Percentiles rank a stretch among this genome's conserved stretches.
Evolutionary conservation across 306 rosid species (phyloP).

Genomic region (Casuarina glauca): DNA sequence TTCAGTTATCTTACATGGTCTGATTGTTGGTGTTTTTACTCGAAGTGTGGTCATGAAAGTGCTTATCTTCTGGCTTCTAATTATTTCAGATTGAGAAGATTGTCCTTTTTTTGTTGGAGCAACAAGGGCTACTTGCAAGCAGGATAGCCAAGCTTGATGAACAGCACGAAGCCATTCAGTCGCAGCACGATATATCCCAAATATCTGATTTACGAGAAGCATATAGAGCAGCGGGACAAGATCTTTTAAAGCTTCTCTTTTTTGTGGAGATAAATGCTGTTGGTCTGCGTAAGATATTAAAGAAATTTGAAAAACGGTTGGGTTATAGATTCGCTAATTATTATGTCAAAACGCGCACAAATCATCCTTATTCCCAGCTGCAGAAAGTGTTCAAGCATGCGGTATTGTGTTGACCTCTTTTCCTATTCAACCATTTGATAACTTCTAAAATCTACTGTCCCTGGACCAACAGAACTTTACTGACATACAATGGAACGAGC

Average conservation of each 20-base stretch:
- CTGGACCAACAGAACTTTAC: conserved; percentile 30
- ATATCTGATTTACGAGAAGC: conserved; percentile 73
- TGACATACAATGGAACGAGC: conserved; percentile 28
- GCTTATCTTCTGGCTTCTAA: conserved; percentile 16
- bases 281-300: conserved; percentile 97
- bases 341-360: conserved; percentile 94
- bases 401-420: conserved; percentile 56
- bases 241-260: conserved; percentile 81
- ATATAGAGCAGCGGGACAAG: conserved; percentile 76
- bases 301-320: conserved; percentile 96
- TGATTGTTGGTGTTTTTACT: no score
- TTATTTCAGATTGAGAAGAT: conserved; percentile 82
- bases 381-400: conserved; percentile 99
- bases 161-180: conserved; percentile 58
- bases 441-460: conserved; percentile 7
- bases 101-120: conserved; percentile 94
- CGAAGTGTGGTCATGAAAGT: neutral
- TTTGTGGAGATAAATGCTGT: conserved; percentile 91
- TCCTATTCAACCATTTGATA: conserved; percentile 3
- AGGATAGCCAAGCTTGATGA: conserved; percentile 75
- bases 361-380: conserved; percentile 97
- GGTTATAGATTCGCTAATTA: conserved; percentile 89
- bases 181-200: conserved; percentile 77
- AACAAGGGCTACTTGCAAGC: conserved; percentile 97
- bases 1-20: no score